Conservation (phyloP, 129 eudicot genomes). For the Mikania micrantha region DNA sequence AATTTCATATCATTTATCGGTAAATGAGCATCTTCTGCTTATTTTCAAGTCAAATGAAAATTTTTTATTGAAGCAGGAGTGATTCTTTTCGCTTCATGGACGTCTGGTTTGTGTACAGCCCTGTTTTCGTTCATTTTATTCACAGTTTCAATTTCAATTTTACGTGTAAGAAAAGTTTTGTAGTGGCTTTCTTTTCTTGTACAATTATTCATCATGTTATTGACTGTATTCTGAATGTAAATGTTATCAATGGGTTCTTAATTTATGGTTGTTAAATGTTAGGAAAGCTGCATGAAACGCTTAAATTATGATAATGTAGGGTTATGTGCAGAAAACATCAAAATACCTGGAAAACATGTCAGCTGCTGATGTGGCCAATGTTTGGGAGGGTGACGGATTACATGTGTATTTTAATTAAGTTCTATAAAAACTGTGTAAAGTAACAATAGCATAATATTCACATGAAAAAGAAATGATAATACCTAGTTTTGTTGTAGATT, state of each 20-base stretch:
- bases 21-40: conserved; percentile 27
- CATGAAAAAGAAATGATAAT: too few relatives aligned
- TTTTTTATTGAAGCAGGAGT: conserved; percentile 1
- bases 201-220: conserved; percentile 14
- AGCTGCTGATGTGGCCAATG: neutral
- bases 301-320: neutral
- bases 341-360: neutral
- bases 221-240: conserved; percentile 20
- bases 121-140: conserved; percentile 17
- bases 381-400: neutral
- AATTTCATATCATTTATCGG: conserved; percentile 29
- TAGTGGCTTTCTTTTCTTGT: conserved; percentile 13
- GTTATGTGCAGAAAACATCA: neutral
- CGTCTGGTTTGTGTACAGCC: conserved; percentile 67
- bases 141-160: conserved; percentile 21
- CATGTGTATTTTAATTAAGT: neutral
- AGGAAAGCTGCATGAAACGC: neutral
- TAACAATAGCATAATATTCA: too few relatives aligned
- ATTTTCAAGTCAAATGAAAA: conserved; percentile 19
- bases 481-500: too few relatives aligned
- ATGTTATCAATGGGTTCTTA: conserved; percentile 14
- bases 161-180: conserved; percentile 24
- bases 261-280: conserved; percentile 7
- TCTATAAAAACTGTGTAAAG: too few relatives aligned
- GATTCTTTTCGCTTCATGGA: conserved; percentile 14